Base-by-base conservation (phyloP, 2,329 filamentous ascomycete genomes). In the Pyricularia pennisetigena region DNA sequence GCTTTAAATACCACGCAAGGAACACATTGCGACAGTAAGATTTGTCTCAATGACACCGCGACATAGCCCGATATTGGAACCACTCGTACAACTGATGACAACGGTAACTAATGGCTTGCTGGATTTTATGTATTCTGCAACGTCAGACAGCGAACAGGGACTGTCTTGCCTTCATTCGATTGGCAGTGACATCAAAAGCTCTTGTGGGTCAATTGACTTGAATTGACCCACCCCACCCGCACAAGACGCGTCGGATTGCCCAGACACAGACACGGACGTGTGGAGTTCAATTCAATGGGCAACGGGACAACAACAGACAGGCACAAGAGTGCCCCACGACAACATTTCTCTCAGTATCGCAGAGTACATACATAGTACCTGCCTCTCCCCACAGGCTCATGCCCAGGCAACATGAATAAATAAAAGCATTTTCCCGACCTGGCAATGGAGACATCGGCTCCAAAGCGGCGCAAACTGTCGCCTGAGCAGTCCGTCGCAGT, bases 391-490 rank as follows among this genome's bases (percentile, higher is more conserved):
- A 23, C 26, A 12, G 12, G 23, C 59, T 28, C 14, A 28, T 62
- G 9, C 59, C 7, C 4, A 28, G 24, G 9, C 23, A 62, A 62
- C 41, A 66, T 66, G 65, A 41, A 29, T 57, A 29, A 8, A 57
- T 66, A 57, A 23, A 26, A 12, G 29, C 14, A 28, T 29, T 20
- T 14, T 32, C 57, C 57, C 14, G 28, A 67, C 6, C 1, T 5
- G 23, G n/a, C 59, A 64, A 85, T 85, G 82, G 85, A 87, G 71
- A 79, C 82, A 68, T 86, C 87, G 29, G 85, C 87, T 64, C 80
- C 86, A 5, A 91, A 91, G 77, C 82, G 87, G 74, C 85, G 87
- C 74, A 88, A 87, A 74, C 87, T 82, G 26, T 89, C 87, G 70
- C 84, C 86, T 23, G 82, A 81, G 26, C 81, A 80, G 28, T 81